Conservation (phyloP, 208 protist genomes). For the Jaenimonas drosophilae region DNA sequence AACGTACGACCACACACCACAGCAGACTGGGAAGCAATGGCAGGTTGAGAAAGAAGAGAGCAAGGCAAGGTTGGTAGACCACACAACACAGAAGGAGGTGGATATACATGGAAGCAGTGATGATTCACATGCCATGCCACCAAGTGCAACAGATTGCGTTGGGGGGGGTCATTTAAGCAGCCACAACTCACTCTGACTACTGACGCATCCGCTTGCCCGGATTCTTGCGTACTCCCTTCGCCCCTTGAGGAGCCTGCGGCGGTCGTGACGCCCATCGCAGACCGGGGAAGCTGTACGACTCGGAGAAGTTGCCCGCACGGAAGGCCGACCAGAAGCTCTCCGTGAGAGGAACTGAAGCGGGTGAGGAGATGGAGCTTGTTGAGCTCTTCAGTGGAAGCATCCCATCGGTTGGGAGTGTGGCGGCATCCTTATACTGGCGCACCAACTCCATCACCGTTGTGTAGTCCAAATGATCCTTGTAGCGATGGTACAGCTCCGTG, state of each 20-base stretch:
- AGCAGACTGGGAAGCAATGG: not conserved
- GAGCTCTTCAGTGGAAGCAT: too few species aligned
- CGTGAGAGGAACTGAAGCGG: not conserved
- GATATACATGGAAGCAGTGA: too few species aligned
- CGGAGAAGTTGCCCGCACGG: not conserved
- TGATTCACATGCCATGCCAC: too few species aligned
- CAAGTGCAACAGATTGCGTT: too few species aligned
- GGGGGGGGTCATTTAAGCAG: too few species aligned
- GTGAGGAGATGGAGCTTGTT: too few species aligned
- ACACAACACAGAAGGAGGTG: too few species aligned
- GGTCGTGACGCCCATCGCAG: not conserved
- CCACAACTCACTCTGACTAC: too few species aligned
- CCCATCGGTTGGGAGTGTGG: not conserved
- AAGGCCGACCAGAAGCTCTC: not conserved
- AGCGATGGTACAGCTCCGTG: constrained; percentile 21
- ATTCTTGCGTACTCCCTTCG: not conserved
- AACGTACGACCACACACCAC: not conserved
- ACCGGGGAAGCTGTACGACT: not conserved
- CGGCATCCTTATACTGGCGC: constrained; percentile 16
- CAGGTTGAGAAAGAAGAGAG: not conserved
- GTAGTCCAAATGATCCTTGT: constrained; percentile 34
- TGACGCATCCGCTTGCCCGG: not conserved
- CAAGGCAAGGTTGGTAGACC: too few species aligned
- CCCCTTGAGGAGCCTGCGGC: not conserved
- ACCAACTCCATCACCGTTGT: constrained; percentile 26